These are phyloP conservation scores for Rhizopogon vulgaris DNA, from an alignment of 768 basidiomycete genomes.

Conservation along the genomic window DNA sequence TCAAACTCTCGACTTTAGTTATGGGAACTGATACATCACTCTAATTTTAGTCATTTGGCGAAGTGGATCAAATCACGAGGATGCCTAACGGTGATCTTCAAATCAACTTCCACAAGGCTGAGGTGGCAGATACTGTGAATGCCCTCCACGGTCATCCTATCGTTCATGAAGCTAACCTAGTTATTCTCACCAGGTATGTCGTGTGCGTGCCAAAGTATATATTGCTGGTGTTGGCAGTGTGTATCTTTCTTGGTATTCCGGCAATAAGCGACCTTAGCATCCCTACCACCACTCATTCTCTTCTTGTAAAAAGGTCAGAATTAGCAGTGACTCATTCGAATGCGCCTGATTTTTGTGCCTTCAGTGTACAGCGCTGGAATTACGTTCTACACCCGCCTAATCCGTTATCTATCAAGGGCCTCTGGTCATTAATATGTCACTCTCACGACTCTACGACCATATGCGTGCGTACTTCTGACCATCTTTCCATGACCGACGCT, in stretches of 20 bases:
- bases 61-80: conserved; percentile 63
- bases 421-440: conserved; percentile 21
- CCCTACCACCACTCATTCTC: neutral
- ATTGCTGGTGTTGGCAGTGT: conserved; percentile 77
- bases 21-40: neutral
- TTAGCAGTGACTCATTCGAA: neutral
- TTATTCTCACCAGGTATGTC: conserved; percentile 52
- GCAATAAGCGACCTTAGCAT: conserved; percentile 35
- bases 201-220: conserved; percentile 67
- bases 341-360: neutral
- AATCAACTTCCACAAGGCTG: conserved; percentile 65
- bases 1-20: neutral
- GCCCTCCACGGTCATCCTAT: neutral
- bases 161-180: conserved; percentile 9
- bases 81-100: conserved; percentile 78
- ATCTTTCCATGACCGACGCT: neutral
- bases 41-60: conserved; percentile 58
- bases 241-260: conserved; percentile 66
- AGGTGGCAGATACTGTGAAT: conserved; percentile 77
- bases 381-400: conserved; percentile 20
- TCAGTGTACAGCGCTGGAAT: conserved; percentile 22
- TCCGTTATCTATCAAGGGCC: conserved; percentile 18
- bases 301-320: conserved; percentile 20
- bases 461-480: conserved; percentile 8
- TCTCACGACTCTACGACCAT: conserved; percentile 19